Conservation (phyloP, 495 filamentous ascomycete species). For the Aspergillus avenaceus region DNA sequence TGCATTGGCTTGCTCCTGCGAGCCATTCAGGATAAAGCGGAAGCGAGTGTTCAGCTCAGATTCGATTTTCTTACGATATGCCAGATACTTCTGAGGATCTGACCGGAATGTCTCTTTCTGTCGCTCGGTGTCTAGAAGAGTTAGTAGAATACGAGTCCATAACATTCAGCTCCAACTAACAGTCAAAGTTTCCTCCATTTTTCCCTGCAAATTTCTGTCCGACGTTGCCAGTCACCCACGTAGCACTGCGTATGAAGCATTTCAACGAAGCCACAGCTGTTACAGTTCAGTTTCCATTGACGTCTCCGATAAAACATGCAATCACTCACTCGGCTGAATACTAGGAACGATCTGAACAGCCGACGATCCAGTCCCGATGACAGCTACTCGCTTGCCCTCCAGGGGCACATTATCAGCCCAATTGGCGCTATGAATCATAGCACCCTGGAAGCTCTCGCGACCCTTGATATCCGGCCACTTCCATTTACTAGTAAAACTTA, state of each 20-base stretch:
- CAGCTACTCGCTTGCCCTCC: conserved; percentile 40
- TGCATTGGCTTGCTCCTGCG: no score
- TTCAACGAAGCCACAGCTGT: no score
- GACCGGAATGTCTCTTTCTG: conserved; percentile 3
- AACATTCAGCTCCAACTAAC: neutral
- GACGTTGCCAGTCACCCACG: conserved; percentile 12
- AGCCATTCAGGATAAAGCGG: conserved; percentile 5
- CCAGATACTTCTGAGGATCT: conserved; percentile 10
- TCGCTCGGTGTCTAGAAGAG: conserved; percentile 1
- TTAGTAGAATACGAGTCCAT: neutral
- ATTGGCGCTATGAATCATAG: conserved; percentile 22
- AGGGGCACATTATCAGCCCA: conserved; percentile 20
- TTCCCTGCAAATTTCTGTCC: conserved; percentile 12
- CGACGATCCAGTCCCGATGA: conserved; percentile 44
- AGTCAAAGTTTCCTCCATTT: conserved; percentile 13
- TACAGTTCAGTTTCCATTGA: no score
- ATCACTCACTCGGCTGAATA: no score
- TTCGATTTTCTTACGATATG: conserved; percentile 35
- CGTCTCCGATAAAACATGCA: no score
- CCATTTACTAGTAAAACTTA: no score
- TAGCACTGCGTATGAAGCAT: conserved; percentile 9
- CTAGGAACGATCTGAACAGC: conserved; percentile 34
- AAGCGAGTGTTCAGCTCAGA: conserved; percentile 29
- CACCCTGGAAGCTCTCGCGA: conserved; percentile 10
- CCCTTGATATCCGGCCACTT: conserved; percentile 33